phyloP scores from a whole-genome alignment of 2,329 filamentous ascomycete species.

The Incumbomyces delicatus region DNA sequence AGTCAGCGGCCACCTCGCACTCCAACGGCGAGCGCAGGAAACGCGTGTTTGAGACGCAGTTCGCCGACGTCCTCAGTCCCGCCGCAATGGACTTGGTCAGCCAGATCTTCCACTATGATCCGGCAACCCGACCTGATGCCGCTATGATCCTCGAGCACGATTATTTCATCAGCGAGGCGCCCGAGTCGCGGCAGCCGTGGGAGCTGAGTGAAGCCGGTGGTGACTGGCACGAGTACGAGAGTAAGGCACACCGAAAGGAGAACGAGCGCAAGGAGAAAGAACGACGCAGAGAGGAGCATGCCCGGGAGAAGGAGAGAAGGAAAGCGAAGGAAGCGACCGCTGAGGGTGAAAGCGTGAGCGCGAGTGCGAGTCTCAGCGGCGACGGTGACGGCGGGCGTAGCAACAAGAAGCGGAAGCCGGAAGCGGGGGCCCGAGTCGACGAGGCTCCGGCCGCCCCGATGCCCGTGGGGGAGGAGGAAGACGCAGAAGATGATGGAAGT shows the following conservation, averaged over 20 bases:
- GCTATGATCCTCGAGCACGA: conserved; percentile 74
- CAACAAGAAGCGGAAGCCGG: conserved; percentile 5
- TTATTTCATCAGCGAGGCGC: conserved; percentile 80
- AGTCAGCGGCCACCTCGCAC: conserved; percentile 47
- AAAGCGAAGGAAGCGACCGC: conserved; percentile 28
- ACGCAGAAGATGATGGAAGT: conserved; percentile 12
- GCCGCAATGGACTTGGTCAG: conserved; percentile 74
- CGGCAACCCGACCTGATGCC: conserved; percentile 69
- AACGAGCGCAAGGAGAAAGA: conserved; percentile 60
- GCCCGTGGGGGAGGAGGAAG: conserved; percentile 8
- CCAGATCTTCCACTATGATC: conserved; percentile 84
- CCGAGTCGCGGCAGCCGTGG: conserved; percentile 62
- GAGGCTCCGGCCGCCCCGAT: conserved; percentile 6
- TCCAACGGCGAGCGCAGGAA: conserved; percentile 48
- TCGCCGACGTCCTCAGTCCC: conserved; percentile 64
- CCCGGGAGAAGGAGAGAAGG: conserved; percentile 42
- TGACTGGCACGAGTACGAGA: conserved; percentile 98
- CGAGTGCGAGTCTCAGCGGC: too few species aligned
- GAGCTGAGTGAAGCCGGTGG: conserved; percentile 78
- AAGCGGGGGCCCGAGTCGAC: conserved; percentile 4
- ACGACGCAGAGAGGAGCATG: conserved; percentile 33
- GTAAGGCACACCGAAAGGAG: conserved; percentile 84
- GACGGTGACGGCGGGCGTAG: too few species aligned
- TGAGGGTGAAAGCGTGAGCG: not conserved
- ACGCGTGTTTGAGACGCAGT: conserved; percentile 38